Evolutionary conservation across 2,329 filamentous ascomycete species (phyloP), one percentile per base, ranked within the genome.

Genomic region (Botrytis sinoallii): DNA sequence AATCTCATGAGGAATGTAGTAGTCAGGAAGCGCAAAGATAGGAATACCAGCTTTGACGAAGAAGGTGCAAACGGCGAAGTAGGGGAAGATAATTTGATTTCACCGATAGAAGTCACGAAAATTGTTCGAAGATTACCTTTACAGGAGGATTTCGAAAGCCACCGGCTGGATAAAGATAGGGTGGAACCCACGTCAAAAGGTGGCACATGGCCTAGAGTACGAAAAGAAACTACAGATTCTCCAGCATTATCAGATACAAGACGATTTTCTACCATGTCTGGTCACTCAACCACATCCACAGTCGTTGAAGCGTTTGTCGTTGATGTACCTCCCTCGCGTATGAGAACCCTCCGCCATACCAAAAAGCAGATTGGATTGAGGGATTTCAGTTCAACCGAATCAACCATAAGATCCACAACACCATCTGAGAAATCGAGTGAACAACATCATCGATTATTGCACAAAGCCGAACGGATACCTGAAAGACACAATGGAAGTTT

Each of bases 251-350:
- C 79, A 55, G 86, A 88, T 67, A 77, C 83, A 12, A 84, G 83
- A 72, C 84, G 87, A 55, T 84, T 85, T 38, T 90, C 89, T 12
- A 84, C 84, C 20, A 84, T 88, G 78, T 90, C 88, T 10, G 85
- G 84, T 2, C 86, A 83, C 73, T 90, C 88, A 29, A 85, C 83
- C 0, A 83, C 84, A 3, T 90, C 89, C 25, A 88, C 88, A 0
- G 84, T 90, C n/a, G 84, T 90, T 16, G 88, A 88, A 78, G 88
- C 88, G 6, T 84, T 89, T 64, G 81, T 90, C 52, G 83, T 90
- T n/a, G 86, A 88, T 60, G 82, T 82, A 1, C 81, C 83, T 46
- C 84, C 85, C 22, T 85, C 83, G 70, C 75, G 84, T 64, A 85
- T 83, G 73, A 86, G 86, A 77, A 91, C 88, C 12, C 81, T 92